Conservation (phyloP, 345 rosid genomes). For the Gossypium australe region DNA sequence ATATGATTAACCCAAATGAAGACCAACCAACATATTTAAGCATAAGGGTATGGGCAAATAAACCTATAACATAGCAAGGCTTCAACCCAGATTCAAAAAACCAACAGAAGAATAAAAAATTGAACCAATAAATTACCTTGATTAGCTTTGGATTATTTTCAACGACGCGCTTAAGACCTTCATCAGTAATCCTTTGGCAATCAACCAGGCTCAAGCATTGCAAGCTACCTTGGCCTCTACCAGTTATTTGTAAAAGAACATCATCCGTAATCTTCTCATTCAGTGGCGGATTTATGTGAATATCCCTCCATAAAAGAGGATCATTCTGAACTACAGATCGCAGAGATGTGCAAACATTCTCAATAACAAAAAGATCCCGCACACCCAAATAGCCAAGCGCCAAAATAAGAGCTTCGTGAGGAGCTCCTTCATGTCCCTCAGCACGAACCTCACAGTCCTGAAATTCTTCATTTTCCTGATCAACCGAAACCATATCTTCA, state of each 20-base stretch:
- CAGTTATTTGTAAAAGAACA: slow-evolving; percentile 53
- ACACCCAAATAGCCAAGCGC: slow-evolving; percentile 59
- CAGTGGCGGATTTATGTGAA: slow-evolving; percentile 73
- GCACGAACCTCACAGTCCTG: slow-evolving; percentile 22
- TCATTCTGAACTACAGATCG: slow-evolving; percentile 50
- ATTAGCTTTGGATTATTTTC: slow-evolving; percentile 37
- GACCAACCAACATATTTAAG: background rate
- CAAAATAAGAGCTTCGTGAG: slow-evolving; percentile 54
- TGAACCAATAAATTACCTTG: slow-evolving; percentile 44
- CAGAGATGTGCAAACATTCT: slow-evolving; percentile 62
- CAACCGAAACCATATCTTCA: slow-evolving; percentile 20
- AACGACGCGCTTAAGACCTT: slow-evolving; percentile 37
- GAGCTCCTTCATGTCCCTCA: slow-evolving; percentile 34
- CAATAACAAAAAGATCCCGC: slow-evolving; percentile 66
- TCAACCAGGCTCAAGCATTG: slow-evolving; percentile 76
- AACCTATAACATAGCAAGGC: background rate
- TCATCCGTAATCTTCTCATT: slow-evolving; percentile 89
- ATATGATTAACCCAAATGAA: background rate
- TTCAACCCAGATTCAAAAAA: background rate
- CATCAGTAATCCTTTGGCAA: slow-evolving; percentile 72
- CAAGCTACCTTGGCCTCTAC: slow-evolving; percentile 74
- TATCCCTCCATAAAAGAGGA: slow-evolving; percentile 62
- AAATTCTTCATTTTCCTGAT: slow-evolving; percentile 19
- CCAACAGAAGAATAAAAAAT: background rate
- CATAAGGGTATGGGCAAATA: background rate